Evolutionary conservation across 805 yeast genomes (phyloP).

Genomic region (Ogataea neopini): DNA sequence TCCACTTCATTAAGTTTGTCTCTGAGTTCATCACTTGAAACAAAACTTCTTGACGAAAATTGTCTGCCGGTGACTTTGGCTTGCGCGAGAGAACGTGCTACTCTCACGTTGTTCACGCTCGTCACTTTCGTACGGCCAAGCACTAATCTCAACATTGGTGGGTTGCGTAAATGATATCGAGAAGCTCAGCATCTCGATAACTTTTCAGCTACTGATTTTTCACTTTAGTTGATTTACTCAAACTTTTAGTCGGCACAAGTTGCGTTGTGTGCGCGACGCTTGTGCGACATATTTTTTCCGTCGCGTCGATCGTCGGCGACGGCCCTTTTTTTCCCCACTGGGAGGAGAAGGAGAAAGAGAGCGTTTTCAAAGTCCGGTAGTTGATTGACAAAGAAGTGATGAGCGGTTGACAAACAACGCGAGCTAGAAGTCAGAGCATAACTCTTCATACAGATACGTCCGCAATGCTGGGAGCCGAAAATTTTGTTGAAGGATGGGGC

Average conservation of each 20-base stretch:
- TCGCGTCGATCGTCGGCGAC: background rate
- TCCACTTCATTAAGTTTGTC: conserved; percentile 17
- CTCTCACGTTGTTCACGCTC: background rate
- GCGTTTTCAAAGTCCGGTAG: background rate
- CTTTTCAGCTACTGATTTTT: background rate
- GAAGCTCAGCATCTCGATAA: no score
- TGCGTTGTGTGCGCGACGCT: background rate
- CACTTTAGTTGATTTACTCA: background rate
- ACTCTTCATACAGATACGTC: no score
- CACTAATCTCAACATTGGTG: conserved; percentile 5
- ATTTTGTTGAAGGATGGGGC: no score
- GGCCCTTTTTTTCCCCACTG: background rate
- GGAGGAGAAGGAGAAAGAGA: background rate
- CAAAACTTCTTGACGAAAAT: conserved; percentile 10
- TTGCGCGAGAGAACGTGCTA: background rate
- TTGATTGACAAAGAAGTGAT: no score
- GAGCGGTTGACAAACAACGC: no score
- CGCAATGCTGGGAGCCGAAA: no score
- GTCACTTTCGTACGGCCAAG: background rate
- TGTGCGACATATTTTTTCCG: conserved; percentile 2
- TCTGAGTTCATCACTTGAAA: conserved; percentile 6
- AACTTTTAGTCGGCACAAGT: background rate
- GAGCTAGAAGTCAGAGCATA: no score
- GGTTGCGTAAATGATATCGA: background rate
- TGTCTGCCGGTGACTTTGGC: conserved; percentile 4